Base-by-base conservation (phyloP, 345 rosid species). In the Dovyalis caffra region DNA sequence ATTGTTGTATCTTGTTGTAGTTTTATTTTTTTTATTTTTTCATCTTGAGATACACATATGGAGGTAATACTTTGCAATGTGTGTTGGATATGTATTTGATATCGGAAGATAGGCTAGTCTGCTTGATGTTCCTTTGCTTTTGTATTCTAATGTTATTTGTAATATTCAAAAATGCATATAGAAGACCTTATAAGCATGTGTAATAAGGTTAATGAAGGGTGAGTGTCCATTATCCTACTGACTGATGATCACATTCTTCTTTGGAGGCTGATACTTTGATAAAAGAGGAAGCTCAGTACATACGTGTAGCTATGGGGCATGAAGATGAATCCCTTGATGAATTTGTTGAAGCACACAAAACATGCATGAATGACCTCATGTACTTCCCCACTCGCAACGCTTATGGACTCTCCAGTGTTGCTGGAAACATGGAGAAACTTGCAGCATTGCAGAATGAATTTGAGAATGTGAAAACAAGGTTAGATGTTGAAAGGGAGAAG, bases 311-410 rank as follows among this genome's bases (percentile, higher is more conserved):
- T 53, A 90, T 93, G 98, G 97, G 97, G 57, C 98, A 96, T 71
- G 95, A 90, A 86, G 84, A 82, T 64, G 97, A 90, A 83, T 78
- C 94, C 60, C 89, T 93, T 45, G 97, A 90, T 67, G 97, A 90
- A 64, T 96, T 87, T 82, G 85, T 87, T 66, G 97, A 92, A 76
- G 99, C 98, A 68, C 99, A 89, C 85, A 86, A 87, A 62, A 92
- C 91, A 25, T 96, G 97, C 76, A 74, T 96, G 71, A 93, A 90
- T 69, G 97, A 96, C 86, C 91, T 96, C 75, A 92, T 93, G 97
- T 96, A 89, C 86, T 92, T 93, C 84, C 99, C 99, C 63, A 87
- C 93, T 9, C 91, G 97, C 21, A 85, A 88, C 73, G 97, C 98
- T 29, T 92, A 86, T 64, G 98, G 94, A 80, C 91, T 90, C 65